Percentiles rank a stretch among this genome's conserved stretches.
These are phyloP conservation scores for Coniochaeta hoffmannii DNA, from an alignment of 2,329 filamentous ascomycete genomes.

Conservation along the genomic window DNA sequence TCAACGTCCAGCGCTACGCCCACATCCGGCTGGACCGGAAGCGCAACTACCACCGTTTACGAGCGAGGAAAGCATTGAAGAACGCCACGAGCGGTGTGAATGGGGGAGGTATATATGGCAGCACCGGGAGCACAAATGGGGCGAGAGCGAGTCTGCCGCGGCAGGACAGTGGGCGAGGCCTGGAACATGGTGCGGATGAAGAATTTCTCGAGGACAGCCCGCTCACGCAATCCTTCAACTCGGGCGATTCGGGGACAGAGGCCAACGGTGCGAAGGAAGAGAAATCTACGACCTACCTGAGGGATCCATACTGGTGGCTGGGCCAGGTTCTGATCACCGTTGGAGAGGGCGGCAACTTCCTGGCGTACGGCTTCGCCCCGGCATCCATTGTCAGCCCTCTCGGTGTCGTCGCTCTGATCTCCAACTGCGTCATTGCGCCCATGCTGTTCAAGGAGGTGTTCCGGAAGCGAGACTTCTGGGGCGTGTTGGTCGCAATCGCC, in stretches of 20 bases:
- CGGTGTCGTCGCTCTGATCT: conserved; percentile 92
- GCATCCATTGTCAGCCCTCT: conserved; percentile 95
- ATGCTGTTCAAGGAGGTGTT: conserved; percentile 90
- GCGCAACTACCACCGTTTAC: conserved; percentile 49
- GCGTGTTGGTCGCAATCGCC: conserved; percentile 77
- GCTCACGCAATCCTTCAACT: conserved; percentile 42
- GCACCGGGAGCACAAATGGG: conserved; percentile 22
- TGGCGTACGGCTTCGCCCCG: conserved; percentile 95
- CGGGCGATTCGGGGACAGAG: conserved; percentile 31
- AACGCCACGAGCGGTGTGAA: conserved; percentile 24
- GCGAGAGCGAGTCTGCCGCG: conserved; percentile 1
- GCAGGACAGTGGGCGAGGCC: background rate
- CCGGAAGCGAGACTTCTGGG: conserved; percentile 74
- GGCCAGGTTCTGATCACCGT: conserved; percentile 89
- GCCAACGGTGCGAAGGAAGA: conserved; percentile 24
- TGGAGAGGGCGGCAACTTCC: conserved; percentile 91
- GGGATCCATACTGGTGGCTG: conserved; percentile 92
- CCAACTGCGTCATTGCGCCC: conserved; percentile 94
- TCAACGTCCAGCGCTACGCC: conserved; percentile 95
- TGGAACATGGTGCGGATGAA: background rate
- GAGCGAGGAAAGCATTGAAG: conserved; percentile 46
- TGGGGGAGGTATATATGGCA: conserved; percentile 32
- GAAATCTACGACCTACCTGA: conserved; percentile 65
- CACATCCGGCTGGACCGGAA: conserved; percentile 78
- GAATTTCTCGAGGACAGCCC: conserved; percentile 41